phyloP scores from a whole-genome alignment of 345 rosid species.

The Citrus maxima region DNA sequence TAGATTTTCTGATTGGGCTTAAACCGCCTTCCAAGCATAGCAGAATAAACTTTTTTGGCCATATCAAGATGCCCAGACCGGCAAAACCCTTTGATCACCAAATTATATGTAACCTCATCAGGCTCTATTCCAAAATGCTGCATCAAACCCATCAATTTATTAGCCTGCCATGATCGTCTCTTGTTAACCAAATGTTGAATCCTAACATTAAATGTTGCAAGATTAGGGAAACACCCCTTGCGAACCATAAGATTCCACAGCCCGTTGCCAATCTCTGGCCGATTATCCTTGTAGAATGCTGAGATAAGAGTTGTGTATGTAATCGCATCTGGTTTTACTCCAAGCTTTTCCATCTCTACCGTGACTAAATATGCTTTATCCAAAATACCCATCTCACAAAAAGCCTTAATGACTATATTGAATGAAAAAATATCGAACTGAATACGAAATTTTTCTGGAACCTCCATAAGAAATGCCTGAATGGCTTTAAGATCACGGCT shows the following conservation, averaged over 20 bases:
- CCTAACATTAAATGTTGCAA: slow-evolving; percentile 71
- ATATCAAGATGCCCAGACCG: slow-evolving; percentile 63
- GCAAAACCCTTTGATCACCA: slow-evolving; percentile 78
- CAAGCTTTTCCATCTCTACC: slow-evolving; percentile 57
- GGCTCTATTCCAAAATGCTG: slow-evolving; percentile 49
- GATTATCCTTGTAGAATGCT: slow-evolving; percentile 54
- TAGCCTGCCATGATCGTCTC: slow-evolving; percentile 68
- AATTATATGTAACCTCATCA: slow-evolving; percentile 65
- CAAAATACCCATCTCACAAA: slow-evolving; percentile 54
- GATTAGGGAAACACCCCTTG: slow-evolving; percentile 70
- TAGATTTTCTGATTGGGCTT: slow-evolving; percentile 63
- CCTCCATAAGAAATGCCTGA: slow-evolving; percentile 40
- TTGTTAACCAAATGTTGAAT: slow-evolving; percentile 63
- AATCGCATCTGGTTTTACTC: slow-evolving; percentile 64
- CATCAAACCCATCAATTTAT: slow-evolving; percentile 62
- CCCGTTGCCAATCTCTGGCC: slow-evolving; percentile 59
- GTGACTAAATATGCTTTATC: slow-evolving; percentile 50
- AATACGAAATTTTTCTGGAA: slow-evolving; percentile 37
- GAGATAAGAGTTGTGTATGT: slow-evolving; percentile 74
- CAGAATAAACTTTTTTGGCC: slow-evolving; percentile 73
- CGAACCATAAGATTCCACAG: slow-evolving; percentile 80
- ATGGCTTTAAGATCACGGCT: slow-evolving; percentile 49
- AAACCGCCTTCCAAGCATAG: slow-evolving; percentile 45
- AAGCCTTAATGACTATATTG: slow-evolving; percentile 57
- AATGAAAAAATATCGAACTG: slow-evolving; percentile 47